Conservation (phyloP, 306 rosid genomes). For the Malus fusca region DNA sequence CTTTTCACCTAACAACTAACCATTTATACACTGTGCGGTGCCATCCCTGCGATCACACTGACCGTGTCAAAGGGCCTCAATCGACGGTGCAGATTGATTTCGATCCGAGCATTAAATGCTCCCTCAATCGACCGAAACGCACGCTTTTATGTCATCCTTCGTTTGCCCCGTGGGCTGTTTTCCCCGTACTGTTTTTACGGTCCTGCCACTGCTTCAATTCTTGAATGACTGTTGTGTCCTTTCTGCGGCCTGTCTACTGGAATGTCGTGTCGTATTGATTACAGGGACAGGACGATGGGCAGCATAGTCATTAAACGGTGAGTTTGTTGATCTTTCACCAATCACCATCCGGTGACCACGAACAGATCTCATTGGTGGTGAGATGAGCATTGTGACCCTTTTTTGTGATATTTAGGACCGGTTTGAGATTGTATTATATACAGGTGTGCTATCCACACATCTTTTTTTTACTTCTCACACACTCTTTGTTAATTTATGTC, state of each 20-base stretch:
- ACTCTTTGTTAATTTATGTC: no score
- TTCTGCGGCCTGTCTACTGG: not conserved
- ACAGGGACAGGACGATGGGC: not conserved
- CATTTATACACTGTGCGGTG: not conserved
- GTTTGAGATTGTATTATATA: no score
- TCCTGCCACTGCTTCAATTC: not conserved
- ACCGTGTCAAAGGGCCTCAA: not conserved
- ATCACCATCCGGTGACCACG: not conserved
- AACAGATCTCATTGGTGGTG: not conserved
- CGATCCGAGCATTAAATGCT: not conserved
- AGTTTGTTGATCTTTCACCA: not conserved
- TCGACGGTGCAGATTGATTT: not conserved
- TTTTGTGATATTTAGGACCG: not conserved
- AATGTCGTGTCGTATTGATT: not conserved
- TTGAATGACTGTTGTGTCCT: not conserved
- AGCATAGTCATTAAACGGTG: not conserved
- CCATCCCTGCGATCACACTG: not conserved
- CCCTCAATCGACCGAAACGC: not conserved
- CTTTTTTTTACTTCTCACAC: no score
- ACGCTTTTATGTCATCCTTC: not conserved
- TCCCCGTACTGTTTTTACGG: not conserved
- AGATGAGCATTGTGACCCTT: not conserved
- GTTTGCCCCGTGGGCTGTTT: not conserved
- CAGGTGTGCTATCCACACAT: no score
- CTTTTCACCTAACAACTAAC: not conserved